Percentiles rank a stretch among this genome's conserved stretches.
Evolutionary conservation across 768 basidiomycete genomes (phyloP).

Genomic region (Clathrus columnatus): DNA sequence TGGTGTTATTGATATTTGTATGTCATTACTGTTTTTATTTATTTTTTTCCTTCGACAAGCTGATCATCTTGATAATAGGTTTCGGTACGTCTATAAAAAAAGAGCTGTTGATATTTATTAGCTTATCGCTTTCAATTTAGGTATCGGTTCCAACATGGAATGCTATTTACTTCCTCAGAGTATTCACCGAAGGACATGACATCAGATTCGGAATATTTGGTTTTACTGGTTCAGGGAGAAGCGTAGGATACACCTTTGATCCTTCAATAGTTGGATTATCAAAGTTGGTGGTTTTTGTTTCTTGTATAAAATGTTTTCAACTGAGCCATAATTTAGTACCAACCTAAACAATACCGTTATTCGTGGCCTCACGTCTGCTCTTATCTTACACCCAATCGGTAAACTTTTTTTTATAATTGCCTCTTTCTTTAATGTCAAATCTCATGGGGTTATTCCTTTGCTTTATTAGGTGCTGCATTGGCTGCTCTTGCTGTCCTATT

Average conservation of each 20-base stretch:
- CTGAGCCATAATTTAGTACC: conserved; percentile 29
- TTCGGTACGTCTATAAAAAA: not conserved
- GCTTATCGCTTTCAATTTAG: conserved; percentile 23
- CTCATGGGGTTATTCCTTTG: conserved; percentile 4
- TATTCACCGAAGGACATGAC: conserved; percentile 27
- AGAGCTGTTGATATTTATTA: not conserved
- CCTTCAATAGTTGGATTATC: conserved; percentile 21
- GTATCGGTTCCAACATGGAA: conserved; percentile 71
- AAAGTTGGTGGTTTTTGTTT: conserved; percentile 29
- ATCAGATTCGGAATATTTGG: conserved; percentile 72
- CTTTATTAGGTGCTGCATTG: conserved; percentile 47
- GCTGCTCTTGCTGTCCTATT: conserved; percentile 57
- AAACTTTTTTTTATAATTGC: conserved; percentile 20
- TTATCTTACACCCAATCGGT: conserved; percentile 80
- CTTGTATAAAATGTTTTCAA: not conserved
- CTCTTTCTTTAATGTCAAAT: conserved; percentile 11
- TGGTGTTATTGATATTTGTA: conserved; percentile 62
- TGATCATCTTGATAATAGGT: conserved; percentile 3
- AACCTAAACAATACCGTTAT: conserved; percentile 44
- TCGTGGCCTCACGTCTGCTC: conserved; percentile 59
- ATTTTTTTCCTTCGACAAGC: conserved; percentile 2
- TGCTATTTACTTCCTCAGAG: conserved; percentile 56
- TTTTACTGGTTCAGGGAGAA: conserved; percentile 45
- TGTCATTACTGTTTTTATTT: conserved; percentile 19
- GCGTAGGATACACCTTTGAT: conserved; percentile 53